phyloP scores from a whole-genome alignment of 805 yeast genomes.

The Wickerhamiella brachini region DNA sequence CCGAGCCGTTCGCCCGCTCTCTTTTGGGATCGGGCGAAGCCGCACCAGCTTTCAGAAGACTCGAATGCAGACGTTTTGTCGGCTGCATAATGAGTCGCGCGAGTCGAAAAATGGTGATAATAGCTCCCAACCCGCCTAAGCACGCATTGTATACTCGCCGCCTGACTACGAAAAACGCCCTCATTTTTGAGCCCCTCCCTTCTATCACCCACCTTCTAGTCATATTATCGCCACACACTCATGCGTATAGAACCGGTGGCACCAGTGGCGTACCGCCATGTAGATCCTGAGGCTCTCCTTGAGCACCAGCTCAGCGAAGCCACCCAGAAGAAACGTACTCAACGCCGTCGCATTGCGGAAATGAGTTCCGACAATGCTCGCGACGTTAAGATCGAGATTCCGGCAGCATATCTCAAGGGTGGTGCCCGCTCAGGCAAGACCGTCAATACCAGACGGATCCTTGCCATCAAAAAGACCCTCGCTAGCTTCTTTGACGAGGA shows the following conservation, averaged over 20 bases:
- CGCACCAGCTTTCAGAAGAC: background rate
- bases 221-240: too few relatives aligned
- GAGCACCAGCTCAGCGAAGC: conserved; percentile 1
- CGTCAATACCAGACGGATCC: conserved; percentile 24
- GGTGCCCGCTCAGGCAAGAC: conserved; percentile 19
- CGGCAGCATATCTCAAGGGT: conserved; percentile 16
- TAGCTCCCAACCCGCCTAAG: background rate
- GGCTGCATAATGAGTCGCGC: background rate
- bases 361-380: conserved; percentile 15
- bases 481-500: conserved; percentile 31
- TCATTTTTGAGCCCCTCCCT: too few relatives aligned
- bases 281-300: background rate
- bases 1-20: background rate
- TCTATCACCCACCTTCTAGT: too few relatives aligned
- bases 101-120: background rate
- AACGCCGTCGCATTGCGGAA: conserved; percentile 14
- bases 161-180: too few relatives aligned
- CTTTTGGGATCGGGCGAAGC: background rate
- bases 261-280: background rate
- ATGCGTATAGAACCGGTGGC: background rate
- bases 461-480: conserved; percentile 27
- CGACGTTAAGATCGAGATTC: conserved; percentile 17
- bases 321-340: conserved; percentile 12
- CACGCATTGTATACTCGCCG: too few relatives aligned
- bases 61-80: background rate